phyloP scores from a whole-genome alignment of 768 basidiomycete species.

The Piloderma croceum region DNA sequence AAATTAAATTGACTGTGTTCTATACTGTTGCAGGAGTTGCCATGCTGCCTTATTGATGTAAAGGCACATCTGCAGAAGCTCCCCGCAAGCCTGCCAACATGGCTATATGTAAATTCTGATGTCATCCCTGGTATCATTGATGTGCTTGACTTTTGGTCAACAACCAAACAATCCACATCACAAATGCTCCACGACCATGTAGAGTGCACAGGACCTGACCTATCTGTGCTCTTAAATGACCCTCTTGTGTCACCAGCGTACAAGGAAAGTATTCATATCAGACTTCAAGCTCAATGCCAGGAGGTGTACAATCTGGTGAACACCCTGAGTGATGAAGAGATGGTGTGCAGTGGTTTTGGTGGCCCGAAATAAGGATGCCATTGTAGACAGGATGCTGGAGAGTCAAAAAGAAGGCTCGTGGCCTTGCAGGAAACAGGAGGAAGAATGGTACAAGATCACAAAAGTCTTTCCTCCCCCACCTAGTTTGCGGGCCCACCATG shows the following conservation, averaged over 20 bases:
- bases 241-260: background rate
- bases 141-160: conserved; percentile 16
- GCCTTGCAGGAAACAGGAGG: conserved; percentile 8
- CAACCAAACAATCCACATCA: conserved; percentile 7
- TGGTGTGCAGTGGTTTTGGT: background rate
- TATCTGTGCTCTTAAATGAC: background rate
- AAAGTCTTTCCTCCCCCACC: conserved; percentile 20
- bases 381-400: background rate
- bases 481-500: conserved; percentile 19
- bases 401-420: background rate
- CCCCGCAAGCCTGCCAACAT: conserved; percentile 16
- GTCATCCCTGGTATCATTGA: conserved; percentile 12
- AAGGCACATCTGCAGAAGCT: conserved; percentile 4
- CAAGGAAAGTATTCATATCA: background rate
- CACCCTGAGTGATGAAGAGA: background rate
- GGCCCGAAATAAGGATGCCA: background rate
- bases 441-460: conserved; percentile 17
- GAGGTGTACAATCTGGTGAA: background rate
- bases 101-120: conserved; percentile 16
- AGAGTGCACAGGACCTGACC: background rate
- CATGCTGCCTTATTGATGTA: conserved; percentile 16
- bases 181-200: conserved; percentile 7
- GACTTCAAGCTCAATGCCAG: background rate
- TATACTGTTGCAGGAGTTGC: conserved; percentile 16
- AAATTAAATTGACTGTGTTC: conserved; percentile 23